A percentile compares a stretch with the other conserved stretches of the same genome.
These are phyloP conservation scores for Paraconiothyrium sp. DNA, from an alignment of 2,329 filamentous ascomycete species.

Conservation along the genomic window DNA sequence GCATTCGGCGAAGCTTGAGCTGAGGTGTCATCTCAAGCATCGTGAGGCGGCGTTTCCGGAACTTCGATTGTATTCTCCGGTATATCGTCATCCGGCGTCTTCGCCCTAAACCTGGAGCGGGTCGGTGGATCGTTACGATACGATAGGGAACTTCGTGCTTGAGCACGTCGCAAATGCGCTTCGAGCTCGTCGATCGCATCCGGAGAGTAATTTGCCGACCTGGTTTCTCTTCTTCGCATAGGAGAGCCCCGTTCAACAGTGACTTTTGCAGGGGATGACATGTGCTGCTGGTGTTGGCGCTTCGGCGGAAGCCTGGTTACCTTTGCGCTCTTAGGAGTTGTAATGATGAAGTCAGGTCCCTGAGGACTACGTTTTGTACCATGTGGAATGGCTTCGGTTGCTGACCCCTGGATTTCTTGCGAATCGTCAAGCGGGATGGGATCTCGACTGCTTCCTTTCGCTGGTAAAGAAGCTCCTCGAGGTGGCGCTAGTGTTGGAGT, in stretches of 20 bases:
- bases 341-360: slow-evolving; percentile 2
- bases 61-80: slow-evolving; percentile 3
- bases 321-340: background rate
- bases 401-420: slow-evolving; percentile 25
- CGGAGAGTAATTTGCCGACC: background rate
- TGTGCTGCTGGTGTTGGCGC: background rate
- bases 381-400: background rate
- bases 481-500: background rate
- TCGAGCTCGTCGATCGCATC: background rate
- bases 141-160: background rate
- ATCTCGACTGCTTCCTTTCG: slow-evolving; percentile 26
- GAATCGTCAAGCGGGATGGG: slow-evolving; percentile 42
- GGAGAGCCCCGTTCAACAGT: background rate
- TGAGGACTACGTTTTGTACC: background rate
- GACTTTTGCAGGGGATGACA: background rate
- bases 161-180: background rate
- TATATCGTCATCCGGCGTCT: background rate
- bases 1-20: background rate
- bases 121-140: background rate
- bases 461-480: background rate
- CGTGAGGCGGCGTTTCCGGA: slow-evolving; percentile 1
- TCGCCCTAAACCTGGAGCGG: no score
- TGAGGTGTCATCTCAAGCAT: background rate
- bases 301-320: background rate
- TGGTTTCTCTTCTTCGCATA: background rate